Conservation (phyloP, 2,329 filamentous ascomycete genomes). For the Microthyrium microscopicum region DNA sequence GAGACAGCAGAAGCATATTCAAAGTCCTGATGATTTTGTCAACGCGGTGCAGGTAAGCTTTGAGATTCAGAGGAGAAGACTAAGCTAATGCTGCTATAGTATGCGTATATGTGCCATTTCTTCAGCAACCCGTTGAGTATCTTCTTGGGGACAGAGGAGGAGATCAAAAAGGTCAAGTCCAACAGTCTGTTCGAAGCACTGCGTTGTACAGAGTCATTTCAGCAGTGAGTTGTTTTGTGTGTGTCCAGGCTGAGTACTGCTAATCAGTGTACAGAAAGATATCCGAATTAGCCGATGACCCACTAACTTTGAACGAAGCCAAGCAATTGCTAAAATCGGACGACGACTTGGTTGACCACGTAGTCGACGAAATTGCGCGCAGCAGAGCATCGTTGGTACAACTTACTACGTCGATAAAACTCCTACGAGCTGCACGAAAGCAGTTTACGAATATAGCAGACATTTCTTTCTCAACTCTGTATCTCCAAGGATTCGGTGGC, state of each 20-base stretch:
- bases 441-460: slow-evolving; percentile 20
- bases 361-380: slow-evolving; percentile 18
- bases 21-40: slow-evolving; percentile 56
- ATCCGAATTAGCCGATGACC: slow-evolving; percentile 31
- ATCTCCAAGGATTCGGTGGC: slow-evolving; percentile 42
- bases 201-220: slow-evolving; percentile 54
- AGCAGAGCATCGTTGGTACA: slow-evolving; percentile 24
- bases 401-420: slow-evolving; percentile 21
- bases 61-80: slow-evolving; percentile 6
- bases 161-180: slow-evolving; percentile 28
- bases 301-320: slow-evolving; percentile 26
- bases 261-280: slow-evolving; percentile 16
- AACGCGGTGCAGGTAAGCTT: slow-evolving; percentile 46
- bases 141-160: slow-evolving; percentile 30
- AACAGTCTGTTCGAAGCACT: slow-evolving; percentile 49
- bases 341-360: slow-evolving; percentile 31
- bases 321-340: slow-evolving; percentile 44
- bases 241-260: background rate
- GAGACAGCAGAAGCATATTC: slow-evolving; percentile 60
- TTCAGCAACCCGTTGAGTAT: slow-evolving; percentile 62
- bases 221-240: slow-evolving; percentile 15
- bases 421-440: slow-evolving; percentile 21
- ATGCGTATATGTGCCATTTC: slow-evolving; percentile 75
- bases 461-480: slow-evolving; percentile 32
- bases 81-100: slow-evolving; percentile 29